Conservation (phyloP, 139 green algal species). For the Chlorella sp. region DNA sequence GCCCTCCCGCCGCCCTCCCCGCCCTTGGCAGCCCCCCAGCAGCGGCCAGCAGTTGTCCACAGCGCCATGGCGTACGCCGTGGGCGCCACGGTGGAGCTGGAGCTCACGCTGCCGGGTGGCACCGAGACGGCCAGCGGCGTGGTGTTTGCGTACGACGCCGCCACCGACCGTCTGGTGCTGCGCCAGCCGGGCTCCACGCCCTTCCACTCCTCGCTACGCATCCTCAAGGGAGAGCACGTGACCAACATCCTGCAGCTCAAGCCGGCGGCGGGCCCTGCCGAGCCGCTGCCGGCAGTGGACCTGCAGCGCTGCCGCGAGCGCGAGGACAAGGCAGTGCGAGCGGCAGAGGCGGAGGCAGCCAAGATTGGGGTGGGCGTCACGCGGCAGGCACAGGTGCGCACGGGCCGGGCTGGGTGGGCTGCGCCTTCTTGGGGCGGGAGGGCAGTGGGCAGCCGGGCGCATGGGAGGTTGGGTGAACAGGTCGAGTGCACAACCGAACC, state of each 20-base stretch:
- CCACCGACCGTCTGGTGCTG: slow-evolving; percentile 36
- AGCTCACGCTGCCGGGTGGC: slow-evolving; percentile 16
- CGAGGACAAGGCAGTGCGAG: slow-evolving; percentile 71
- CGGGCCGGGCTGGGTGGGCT: background rate
- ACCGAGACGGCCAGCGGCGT: slow-evolving; percentile 40
- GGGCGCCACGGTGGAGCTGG: slow-evolving; percentile 25
- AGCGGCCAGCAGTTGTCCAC: background rate
- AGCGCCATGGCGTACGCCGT: slow-evolving; percentile 13
- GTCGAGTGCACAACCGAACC: too few species aligned
- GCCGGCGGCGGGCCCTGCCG: background rate
- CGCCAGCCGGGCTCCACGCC: slow-evolving; percentile 44
- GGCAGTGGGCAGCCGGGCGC: background rate
- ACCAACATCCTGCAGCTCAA: background rate
- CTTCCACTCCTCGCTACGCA: slow-evolving; percentile 53
- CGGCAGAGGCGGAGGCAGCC: slow-evolving; percentile 74
- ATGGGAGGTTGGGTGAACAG: too few species aligned
- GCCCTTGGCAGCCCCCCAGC: background rate
- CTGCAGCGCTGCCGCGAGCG: slow-evolving; percentile 57
- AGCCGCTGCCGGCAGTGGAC: slow-evolving; percentile 73
- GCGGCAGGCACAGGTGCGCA: slow-evolving; percentile 64
- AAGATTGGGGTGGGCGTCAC: slow-evolving; percentile 83
- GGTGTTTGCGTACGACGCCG: slow-evolving; percentile 52
- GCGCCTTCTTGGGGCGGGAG: too few species aligned
- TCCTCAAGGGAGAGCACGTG: slow-evolving; percentile 37
- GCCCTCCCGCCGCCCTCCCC: too few species aligned